phyloP scores from a whole-genome alignment of 495 filamentous ascomycete species.

The Oidiodendron maius region DNA sequence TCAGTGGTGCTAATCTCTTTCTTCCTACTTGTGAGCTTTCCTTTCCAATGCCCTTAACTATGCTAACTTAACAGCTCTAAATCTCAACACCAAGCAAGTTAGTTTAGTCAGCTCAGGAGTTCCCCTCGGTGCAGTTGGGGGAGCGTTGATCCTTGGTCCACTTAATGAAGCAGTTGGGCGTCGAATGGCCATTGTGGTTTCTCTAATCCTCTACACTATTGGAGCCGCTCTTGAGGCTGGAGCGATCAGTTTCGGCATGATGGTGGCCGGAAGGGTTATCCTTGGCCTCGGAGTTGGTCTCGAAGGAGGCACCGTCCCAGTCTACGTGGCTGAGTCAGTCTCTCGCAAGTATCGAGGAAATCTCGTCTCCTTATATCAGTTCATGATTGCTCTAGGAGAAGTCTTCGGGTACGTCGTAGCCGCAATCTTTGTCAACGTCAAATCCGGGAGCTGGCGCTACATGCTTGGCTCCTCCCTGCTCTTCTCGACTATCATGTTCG shows the following conservation, averaged over 20 bases:
- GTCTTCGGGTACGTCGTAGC: slow-evolving; percentile 57
- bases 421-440: slow-evolving; percentile 53
- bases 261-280: slow-evolving; percentile 53
- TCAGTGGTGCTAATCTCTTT: slow-evolving; percentile 53
- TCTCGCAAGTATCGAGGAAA: slow-evolving; percentile 51
- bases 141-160: slow-evolving; percentile 51
- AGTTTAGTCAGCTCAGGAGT: slow-evolving; percentile 54
- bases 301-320: slow-evolving; percentile 55
- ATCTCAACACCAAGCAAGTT: slow-evolving; percentile 36
- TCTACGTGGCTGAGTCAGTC: slow-evolving; percentile 47
- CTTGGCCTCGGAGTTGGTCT: slow-evolving; percentile 55
- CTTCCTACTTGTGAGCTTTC: slow-evolving; percentile 31
- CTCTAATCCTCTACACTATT: slow-evolving; percentile 51
- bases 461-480: slow-evolving; percentile 60
- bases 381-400: slow-evolving; percentile 59
- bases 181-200: slow-evolving; percentile 52
- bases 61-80: slow-evolving; percentile 26
- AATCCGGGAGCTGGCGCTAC: slow-evolving; percentile 53
- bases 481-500: slow-evolving; percentile 54
- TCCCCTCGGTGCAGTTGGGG: slow-evolving; percentile 54
- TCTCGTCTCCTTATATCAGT: slow-evolving; percentile 55
- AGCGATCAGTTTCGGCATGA: slow-evolving; percentile 53
- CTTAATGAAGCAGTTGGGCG: slow-evolving; percentile 53
- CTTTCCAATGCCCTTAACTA: neutral
- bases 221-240: slow-evolving; percentile 55